Conservation (phyloP, 306 rosid species). For the Glycine latifolia region DNA sequence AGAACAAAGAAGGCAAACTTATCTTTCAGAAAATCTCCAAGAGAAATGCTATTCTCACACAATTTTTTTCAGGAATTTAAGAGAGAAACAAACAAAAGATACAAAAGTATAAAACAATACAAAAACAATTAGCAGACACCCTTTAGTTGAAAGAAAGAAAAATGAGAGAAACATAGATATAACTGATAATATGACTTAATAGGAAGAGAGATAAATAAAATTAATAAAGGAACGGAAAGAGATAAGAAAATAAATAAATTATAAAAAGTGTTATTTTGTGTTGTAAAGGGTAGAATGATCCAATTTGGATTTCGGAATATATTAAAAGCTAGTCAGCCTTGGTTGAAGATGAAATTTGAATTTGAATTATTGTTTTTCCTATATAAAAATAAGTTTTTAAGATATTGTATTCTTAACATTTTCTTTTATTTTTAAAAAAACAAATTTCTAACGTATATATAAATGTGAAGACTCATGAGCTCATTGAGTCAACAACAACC, state of each 20-base stretch:
- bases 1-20: slow-evolving; percentile 7
- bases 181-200: too few species aligned
- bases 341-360: too few species aligned
- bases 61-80: neutral
- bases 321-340: neutral
- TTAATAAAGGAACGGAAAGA: neutral
- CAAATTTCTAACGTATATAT: neutral
- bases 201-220: neutral
- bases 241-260: neutral
- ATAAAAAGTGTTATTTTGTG: neutral
- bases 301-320: neutral
- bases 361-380: too few species aligned
- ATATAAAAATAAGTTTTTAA: too few species aligned
- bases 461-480: slow-evolving; percentile 38
- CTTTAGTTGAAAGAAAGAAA: too few species aligned
- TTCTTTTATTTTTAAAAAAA: neutral
- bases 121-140: too few species aligned
- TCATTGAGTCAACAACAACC: slow-evolving; percentile 44
- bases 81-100: neutral
- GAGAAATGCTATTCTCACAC: neutral
- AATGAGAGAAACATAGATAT: neutral
- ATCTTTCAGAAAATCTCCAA: slow-evolving; percentile 36
- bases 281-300: neutral
- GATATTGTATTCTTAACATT: too few species aligned
- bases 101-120: too few species aligned